A percentile compares a stretch with the other conserved stretches of the same genome.
Conservation (phyloP, 768 basidiomycete genomes). For the Wakefieldia striispora region DNA sequence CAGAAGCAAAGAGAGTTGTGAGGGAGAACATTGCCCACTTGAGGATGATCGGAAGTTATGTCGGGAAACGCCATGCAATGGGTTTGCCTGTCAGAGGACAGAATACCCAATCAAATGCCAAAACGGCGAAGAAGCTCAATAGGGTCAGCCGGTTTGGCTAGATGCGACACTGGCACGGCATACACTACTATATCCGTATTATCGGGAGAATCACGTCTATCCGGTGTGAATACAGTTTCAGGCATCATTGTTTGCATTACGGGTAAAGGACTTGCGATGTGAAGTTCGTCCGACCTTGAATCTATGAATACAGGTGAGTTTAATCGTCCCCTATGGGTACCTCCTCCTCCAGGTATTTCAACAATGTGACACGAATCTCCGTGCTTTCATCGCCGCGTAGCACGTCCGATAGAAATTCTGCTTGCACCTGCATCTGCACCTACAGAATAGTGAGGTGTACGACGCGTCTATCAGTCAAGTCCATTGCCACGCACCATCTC, state of each 20-base stretch:
- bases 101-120: slow-evolving; percentile 86
- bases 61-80: slow-evolving; percentile 92
- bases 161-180: slow-evolving; percentile 8
- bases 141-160: slow-evolving; percentile 62
- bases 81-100: slow-evolving; percentile 93
- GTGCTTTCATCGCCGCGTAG: slow-evolving; percentile 92
- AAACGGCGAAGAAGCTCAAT: slow-evolving; percentile 90
- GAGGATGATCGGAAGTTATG: slow-evolving; percentile 90
- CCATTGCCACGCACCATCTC: slow-evolving; percentile 76
- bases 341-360: slow-evolving; percentile 95
- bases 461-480: not conserved
- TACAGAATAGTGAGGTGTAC: slow-evolving; percentile 34
- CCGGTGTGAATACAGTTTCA: not conserved
- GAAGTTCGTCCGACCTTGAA: not conserved
- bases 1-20: slow-evolving; percentile 77
- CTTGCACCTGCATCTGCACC: slow-evolving; percentile 96
- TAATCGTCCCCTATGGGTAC: slow-evolving; percentile 91
- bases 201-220: slow-evolving; percentile 3
- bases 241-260: slow-evolving; percentile 3
- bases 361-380: slow-evolving; percentile 85
- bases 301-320: slow-evolving; percentile 26
- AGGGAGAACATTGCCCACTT: slow-evolving; percentile 92
- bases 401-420: slow-evolving; percentile 84
- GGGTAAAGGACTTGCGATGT: not conserved
- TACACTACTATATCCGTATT: slow-evolving; percentile 11